These are phyloP conservation scores for Epichloe scottii DNA, from an alignment of 2,329 filamentous ascomycete species.

Conservation along the genomic window DNA sequence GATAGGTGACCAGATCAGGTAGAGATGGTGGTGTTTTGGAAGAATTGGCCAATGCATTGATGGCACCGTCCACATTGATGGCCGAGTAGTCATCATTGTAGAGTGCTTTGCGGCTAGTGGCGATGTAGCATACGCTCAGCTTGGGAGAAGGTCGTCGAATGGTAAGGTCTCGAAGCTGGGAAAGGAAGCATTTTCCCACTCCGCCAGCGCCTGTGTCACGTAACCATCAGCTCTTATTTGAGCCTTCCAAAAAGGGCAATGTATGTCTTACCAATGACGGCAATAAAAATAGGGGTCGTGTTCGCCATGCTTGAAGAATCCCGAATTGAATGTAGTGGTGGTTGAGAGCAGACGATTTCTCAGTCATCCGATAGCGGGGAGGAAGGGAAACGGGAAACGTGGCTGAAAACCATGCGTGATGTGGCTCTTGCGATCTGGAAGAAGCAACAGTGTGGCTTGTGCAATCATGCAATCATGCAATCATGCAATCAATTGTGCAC, in stretches of 20 bases:
- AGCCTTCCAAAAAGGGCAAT: too few relatives aligned
- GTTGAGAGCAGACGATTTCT: slow-evolving; percentile 14
- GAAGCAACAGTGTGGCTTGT: not conserved
- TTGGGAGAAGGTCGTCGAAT: slow-evolving; percentile 54
- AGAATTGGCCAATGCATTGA: slow-evolving; percentile 52
- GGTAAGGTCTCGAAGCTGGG: slow-evolving; percentile 60
- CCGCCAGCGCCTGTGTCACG: slow-evolving; percentile 65
- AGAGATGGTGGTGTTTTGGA: slow-evolving; percentile 53
- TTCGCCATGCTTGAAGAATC: slow-evolving; percentile 25
- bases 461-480: not conserved
- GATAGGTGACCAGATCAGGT: slow-evolving; percentile 61
- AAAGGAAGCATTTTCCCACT: slow-evolving; percentile 83
- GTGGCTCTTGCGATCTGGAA: not conserved
- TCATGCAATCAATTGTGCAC: not conserved
- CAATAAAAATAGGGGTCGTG: slow-evolving; percentile 37
- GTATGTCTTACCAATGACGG: slow-evolving; percentile 34
- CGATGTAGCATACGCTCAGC: slow-evolving; percentile 71
- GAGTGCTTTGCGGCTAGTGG: slow-evolving; percentile 73
- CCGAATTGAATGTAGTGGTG: slow-evolving; percentile 5
- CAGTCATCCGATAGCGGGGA: slow-evolving; percentile 24
- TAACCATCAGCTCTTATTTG: slow-evolving; percentile 7
- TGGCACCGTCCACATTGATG: slow-evolving; percentile 46
- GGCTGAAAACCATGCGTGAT: not conserved
- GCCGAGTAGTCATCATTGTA: slow-evolving; percentile 61
- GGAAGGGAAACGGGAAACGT: slow-evolving; percentile 4